Evolutionary conservation across 2,329 filamentous ascomycete species (phyloP), one percentile per base, ranked within the genome.

Genomic region (Microcyclospora pomicola): DNA sequence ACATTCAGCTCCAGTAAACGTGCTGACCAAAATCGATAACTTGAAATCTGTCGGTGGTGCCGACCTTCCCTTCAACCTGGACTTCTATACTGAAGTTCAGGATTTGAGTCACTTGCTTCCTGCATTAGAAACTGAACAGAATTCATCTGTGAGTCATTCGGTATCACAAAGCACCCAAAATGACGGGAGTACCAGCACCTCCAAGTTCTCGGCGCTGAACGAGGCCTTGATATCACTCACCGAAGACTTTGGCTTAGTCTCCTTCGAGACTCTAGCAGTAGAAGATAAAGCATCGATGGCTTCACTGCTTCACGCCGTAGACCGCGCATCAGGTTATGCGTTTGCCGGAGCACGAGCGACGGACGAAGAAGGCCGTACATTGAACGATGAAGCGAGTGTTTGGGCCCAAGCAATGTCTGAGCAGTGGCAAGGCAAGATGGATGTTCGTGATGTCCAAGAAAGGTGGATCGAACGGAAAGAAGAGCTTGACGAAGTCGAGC

Each of bases 201-300:
- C 41, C 3, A 95, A 93, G 55, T 96, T 92, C 55, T 72, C 77
- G 36, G 76, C 79, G 4, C 67, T 98, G 24, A 95, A 96, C 59
- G 75, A 81, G 48, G 87, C 88, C 0, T 81, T 98, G 33, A 77
- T 88, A 13, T 77, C 82, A 30, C 67, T 98, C 34, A 82, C 98
- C 28, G 82, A 93, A 54, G 83, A 81, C 52, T 96, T 95, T 57
- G 80, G 82, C 0, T 71, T 98, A 3, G 86, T 98, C 2, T 76
- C 77, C 0, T 98, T 94, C 54, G 87, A 96, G 58, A 92, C 92
- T 1, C 66, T 98, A 24, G 87, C 91, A 0, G 86, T 98, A 1
- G 91, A 98, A 62, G 91, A 98, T 56, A 95, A 94, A 60, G 83
- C 81, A 62, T 92, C 83, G 56, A 95, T 98, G 86, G 92, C 92